Evolutionary conservation across 352 stramenopile species (phyloP), one percentile per base, ranked within the genome.

Genomic region (Thalassiosira sp.): DNA sequence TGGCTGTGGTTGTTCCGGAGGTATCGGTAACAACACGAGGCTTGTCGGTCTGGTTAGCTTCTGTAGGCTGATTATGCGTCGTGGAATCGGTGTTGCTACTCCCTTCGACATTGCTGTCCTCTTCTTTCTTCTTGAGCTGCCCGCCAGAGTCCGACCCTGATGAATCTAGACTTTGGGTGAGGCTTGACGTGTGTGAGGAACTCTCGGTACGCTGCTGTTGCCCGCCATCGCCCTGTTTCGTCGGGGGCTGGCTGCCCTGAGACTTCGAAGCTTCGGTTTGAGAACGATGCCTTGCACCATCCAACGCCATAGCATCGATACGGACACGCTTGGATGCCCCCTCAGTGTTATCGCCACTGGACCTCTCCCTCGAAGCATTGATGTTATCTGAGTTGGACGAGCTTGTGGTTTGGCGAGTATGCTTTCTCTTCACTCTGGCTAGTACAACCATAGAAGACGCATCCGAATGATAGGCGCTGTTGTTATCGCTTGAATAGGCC

Each of bases 361-460:
- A 46, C 13, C 28, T 62, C 15, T 59, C 35, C 25, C 51, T 24
- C n/a, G 16, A 45, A 37, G 35, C 37, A 35, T 49, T 57, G 1
- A 33, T 71, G 40, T 71, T 61, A 11, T 62, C 48, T 22, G 61
- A 71, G 37, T 42, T 54, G n/a, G 61, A 61, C 15, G 33, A 45
- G 35, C 18, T 43, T 20, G 25, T 16, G 13, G 2, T 8, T 22
- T 25, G 57, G 13, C 49, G 61, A 16, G 51, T 70, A 40, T 86
- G 59, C 42, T 85, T 85, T 72, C 72, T 28, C 53, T 88, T 88
- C 10, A 74, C 60, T 68, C 76, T 67, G 22, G 76, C 72, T 22
- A 85, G 62, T 10, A 88, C 81, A 28, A 85, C 69, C 81, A 88
- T 81, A 10, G 80, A 88, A 8, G 81, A 88, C 11, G 69, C 68